phyloP scores from a whole-genome alignment of 1,284 basidiomycete genomes.

The Fomitopsis schrenkii region DNA sequence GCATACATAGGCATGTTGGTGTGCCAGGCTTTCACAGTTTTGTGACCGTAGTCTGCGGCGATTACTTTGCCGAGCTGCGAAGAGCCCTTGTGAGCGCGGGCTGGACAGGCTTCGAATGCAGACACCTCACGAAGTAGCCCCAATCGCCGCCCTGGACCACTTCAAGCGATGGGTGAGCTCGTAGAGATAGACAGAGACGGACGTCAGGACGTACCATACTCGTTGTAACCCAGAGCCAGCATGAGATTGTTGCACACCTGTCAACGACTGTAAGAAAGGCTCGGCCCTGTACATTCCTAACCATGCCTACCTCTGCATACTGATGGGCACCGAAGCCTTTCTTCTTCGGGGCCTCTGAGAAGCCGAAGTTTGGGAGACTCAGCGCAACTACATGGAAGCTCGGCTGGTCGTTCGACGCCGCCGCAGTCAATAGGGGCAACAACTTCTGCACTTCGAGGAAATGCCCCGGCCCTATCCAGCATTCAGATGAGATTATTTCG shows the following conservation, averaged over 20 bases:
- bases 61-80: constrained; percentile 26
- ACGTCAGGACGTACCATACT: constrained; percentile 36
- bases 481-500: not conserved
- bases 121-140: constrained; percentile 33
- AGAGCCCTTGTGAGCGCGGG: not conserved
- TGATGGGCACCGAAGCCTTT: constrained; percentile 32
- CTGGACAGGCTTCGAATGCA: too few relatives aligned
- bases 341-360: constrained; percentile 30
- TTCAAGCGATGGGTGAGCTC: constrained; percentile 8
- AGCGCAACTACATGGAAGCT: constrained; percentile 44
- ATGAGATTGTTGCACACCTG: constrained; percentile 43
- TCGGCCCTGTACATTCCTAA: not conserved
- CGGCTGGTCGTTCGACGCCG: constrained; percentile 20
- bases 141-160: constrained; percentile 46
- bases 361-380: constrained; percentile 39
- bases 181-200: too few relatives aligned
- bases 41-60: constrained; percentile 24
- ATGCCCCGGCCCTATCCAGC: constrained; percentile 37
- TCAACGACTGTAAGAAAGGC: not conserved
- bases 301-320: constrained; percentile 12
- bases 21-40: constrained; percentile 33
- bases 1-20: constrained; percentile 31
- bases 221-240: constrained; percentile 40
- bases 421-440: constrained; percentile 22
- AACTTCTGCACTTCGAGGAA: constrained; percentile 38